A percentile compares a stretch with the other conserved stretches of the same genome.
These are phyloP conservation scores for Psidium friedrichsthalianum DNA, from an alignment of 345 rosid species.

Conservation along the genomic window DNA sequence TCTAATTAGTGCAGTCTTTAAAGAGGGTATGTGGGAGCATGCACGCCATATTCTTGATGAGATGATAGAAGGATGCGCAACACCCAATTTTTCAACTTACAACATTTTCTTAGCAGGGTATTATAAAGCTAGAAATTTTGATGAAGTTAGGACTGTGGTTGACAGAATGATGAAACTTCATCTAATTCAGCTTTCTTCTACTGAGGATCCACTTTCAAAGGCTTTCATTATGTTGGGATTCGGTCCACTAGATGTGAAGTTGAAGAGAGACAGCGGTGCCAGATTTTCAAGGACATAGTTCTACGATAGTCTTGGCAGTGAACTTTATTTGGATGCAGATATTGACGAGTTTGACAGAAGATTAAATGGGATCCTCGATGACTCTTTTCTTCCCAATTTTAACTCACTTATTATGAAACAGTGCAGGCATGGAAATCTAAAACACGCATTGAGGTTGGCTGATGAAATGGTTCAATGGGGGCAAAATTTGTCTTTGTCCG, in stretches of 20 bases:
- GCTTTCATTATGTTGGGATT: too few species aligned
- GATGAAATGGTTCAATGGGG: slow-evolving; percentile 65
- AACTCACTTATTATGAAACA: slow-evolving; percentile 30
- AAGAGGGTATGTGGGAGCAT: too few species aligned
- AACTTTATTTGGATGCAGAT: slow-evolving; percentile 63
- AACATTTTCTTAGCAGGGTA: too few species aligned
- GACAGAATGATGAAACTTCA: too few species aligned
- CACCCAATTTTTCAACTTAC: too few species aligned
- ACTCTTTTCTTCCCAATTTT: slow-evolving; percentile 44
- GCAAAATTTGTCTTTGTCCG: slow-evolving; percentile 38
- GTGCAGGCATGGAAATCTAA: slow-evolving; percentile 27
- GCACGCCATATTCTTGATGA: too few species aligned
- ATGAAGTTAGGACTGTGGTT: too few species aligned
- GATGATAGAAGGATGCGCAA: too few species aligned
- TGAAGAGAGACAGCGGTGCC: slow-evolving; percentile 59
- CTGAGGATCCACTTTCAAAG: too few species aligned
- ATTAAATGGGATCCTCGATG: slow-evolving; percentile 30
- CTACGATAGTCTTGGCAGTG: slow-evolving; percentile 72
- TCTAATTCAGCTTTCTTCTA: too few species aligned
- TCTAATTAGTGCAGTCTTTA: too few species aligned
- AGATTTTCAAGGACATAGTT: slow-evolving; percentile 52
- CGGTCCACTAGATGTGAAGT: slow-evolving; percentile 15
- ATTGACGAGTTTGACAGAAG: slow-evolving; percentile 45
- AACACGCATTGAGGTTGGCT: slow-evolving; percentile 23
- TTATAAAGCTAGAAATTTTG: too few species aligned